Base-by-base conservation (phyloP, 2,329 filamentous ascomycete genomes). In the Ophiocordyceps robertsii region DNA sequence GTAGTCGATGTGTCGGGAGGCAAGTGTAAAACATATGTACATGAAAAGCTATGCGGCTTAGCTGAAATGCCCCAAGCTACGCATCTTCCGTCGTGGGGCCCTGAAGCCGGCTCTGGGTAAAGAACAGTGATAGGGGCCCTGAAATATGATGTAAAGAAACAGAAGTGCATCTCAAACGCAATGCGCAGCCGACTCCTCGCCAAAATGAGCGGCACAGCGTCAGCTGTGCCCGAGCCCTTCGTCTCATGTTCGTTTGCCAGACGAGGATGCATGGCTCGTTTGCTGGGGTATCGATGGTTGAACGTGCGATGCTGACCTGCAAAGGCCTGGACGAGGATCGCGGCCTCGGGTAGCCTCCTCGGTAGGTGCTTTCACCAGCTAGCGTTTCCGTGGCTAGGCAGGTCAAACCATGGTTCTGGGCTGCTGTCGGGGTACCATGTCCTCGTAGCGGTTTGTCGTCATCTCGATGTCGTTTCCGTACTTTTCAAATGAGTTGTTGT, bases 401-500 rank as follows among this genome's bases (percentile, higher is more conserved):
- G 24, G n/a, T 54, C 45, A 67, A 10, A 68, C 61, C 57, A 66
- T 61, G 14, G 56, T 63, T 53, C 64, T 61, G 11, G 74, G 73
- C 38, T 68, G 63, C 45, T 67, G 62, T 37, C 71, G 61, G 27
- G 72, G 72, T 19, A 72, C 51, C 71, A 76, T 72, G 47, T 77
- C 73, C 55, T 77, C 73, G 48, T 77, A 77, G 36, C 71, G 65
- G 45, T 69, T 65, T 4, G 70, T 66, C 46, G 68, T 67, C 52
- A 68, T 60, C 49, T 77, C 72, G 37, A 75, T 61, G 38, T 72
- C 69, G 14, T 58, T 53, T 38, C 60, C 56, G 11, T 59, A 59
- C 37, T 61, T 56, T 43, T 67, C 63, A 37, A 59, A 56, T n/a
- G 58, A 58, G 41, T 53, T 52, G 45, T 60, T 54, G 27, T 63